Percentiles rank a stretch among this genome's conserved stretches.
These are phyloP conservation scores for Lactarius pseudohatsudake DNA, from an alignment of 768 basidiomycete species.

Conservation along the genomic window DNA sequence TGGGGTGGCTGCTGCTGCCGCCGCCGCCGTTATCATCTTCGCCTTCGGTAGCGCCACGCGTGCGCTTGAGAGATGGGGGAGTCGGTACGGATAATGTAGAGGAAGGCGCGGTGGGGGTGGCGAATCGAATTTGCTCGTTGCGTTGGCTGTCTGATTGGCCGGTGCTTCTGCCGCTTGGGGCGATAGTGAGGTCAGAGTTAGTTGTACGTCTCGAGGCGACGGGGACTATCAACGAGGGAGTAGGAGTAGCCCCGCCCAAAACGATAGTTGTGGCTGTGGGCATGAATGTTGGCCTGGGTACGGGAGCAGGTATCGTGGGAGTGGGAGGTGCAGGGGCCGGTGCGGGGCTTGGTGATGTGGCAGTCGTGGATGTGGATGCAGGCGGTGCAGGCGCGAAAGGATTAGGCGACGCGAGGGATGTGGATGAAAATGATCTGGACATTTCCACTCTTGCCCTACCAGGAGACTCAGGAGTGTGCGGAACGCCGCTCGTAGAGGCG, in stretches of 20 bases:
- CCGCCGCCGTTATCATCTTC: too few relatives aligned
- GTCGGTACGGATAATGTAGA: background rate
- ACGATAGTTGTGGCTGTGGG: background rate
- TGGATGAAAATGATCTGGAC: background rate
- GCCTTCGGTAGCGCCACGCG: background rate
- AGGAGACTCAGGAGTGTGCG: background rate
- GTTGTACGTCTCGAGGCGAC: too few relatives aligned
- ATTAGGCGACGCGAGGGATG: background rate
- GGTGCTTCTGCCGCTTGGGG: background rate
- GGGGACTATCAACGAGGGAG: background rate
- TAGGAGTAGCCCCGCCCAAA: background rate
- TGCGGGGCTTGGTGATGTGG: background rate
- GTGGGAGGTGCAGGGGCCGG: background rate
- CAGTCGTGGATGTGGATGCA: background rate
- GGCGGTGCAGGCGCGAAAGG: background rate
- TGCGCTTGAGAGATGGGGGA: slow-evolving; percentile 6
- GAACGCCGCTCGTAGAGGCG: background rate
- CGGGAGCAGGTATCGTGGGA: background rate
- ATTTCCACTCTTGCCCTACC: background rate
- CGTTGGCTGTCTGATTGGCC: background rate
- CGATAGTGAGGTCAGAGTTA: background rate
- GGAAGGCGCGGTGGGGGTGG: background rate
- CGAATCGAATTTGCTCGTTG: background rate
- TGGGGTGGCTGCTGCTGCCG: background rate
- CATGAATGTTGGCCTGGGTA: background rate